Evolutionary conservation across 345 rosid species (phyloP).

Genomic region (Capsella bursapastoris): DNA sequence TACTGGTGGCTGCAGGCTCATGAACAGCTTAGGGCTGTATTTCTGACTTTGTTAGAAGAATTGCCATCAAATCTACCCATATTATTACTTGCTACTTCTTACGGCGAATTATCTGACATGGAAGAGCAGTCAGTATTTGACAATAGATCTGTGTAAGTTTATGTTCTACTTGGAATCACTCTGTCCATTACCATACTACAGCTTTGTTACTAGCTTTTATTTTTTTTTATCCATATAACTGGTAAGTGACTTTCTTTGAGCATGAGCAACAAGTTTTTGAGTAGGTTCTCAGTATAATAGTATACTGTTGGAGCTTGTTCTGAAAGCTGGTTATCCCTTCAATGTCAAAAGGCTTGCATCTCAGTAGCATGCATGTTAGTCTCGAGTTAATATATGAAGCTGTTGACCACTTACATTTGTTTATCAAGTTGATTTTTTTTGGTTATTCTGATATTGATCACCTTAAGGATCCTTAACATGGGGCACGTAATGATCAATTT

Average conservation of each 20-base stretch:
- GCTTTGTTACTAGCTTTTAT: slow-evolving; percentile 14
- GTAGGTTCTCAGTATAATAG: slow-evolving; percentile 12
- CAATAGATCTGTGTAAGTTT: slow-evolving; percentile 74
- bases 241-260: slow-evolving; percentile 1
- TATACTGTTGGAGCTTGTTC: slow-evolving; percentile 9
- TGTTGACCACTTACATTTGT: slow-evolving; percentile 5
- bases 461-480: background rate
- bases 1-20: slow-evolving; percentile 73
- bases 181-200: background rate
- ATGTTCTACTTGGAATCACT: slow-evolving; percentile 16
- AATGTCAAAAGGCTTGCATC: slow-evolving; percentile 6
- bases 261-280: background rate
- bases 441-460: slow-evolving; percentile 9
- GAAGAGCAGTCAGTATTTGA: slow-evolving; percentile 73
- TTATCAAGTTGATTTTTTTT: slow-evolving; percentile 25
- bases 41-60: slow-evolving; percentile 90
- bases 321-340: background rate
- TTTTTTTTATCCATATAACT: slow-evolving; percentile 1
- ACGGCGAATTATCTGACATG: slow-evolving; percentile 56
- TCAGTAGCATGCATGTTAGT: slow-evolving; percentile 26
- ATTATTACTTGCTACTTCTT: slow-evolving; percentile 80
- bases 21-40: slow-evolving; percentile 93
- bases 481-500: slow-evolving; percentile 4
- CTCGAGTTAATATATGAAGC: slow-evolving; percentile 23
- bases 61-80: slow-evolving; percentile 87